phyloP scores from a whole-genome alignment of 768 basidiomycete species.

The Boletus barrowsii region DNA sequence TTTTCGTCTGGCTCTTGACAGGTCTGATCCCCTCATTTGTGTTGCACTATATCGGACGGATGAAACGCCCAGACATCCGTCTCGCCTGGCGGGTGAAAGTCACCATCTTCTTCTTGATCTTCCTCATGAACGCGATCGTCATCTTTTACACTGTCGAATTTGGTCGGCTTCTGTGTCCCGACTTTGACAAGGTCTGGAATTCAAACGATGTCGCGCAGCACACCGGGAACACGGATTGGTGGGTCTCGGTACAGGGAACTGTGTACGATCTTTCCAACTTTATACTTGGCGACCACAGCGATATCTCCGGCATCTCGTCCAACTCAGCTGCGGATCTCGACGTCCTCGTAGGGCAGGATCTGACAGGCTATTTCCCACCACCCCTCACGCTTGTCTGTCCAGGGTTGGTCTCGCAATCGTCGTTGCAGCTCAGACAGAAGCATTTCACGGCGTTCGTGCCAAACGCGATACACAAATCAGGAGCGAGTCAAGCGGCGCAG shows the following conservation, averaged over 20 bases:
- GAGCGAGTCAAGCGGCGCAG: conserved; percentile 44
- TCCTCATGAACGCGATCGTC: conserved; percentile 69
- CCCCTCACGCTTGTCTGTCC: conserved; percentile 76
- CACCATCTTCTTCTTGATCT: conserved; percentile 82
- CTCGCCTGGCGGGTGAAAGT: conserved; percentile 94
- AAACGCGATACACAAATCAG: conserved; percentile 75
- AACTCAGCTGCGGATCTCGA: conserved; percentile 64
- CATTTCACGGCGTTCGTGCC: conserved; percentile 63
- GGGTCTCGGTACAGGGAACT: conserved; percentile 77
- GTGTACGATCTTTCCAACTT: conserved; percentile 89
- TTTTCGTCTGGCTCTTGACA: conserved; percentile 73
- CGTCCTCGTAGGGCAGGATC: conserved; percentile 76
- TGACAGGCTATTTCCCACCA: conserved; percentile 83
- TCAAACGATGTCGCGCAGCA: conserved; percentile 69
- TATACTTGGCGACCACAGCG: conserved; percentile 79
- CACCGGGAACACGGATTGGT: conserved; percentile 70
- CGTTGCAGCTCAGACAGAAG: conserved; percentile 48
- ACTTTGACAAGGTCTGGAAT: conserved; percentile 84
- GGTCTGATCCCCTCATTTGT: conserved; percentile 77
- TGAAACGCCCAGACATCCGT: conserved; percentile 92
- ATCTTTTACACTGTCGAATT: conserved; percentile 91
- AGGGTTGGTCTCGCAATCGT: conserved; percentile 59
- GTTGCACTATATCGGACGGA: conserved; percentile 67
- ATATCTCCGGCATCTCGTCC: conserved; percentile 59
- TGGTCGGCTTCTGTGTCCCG: conserved; percentile 80